Percentiles rank a stretch among this genome's conserved stretches.
These are phyloP conservation scores for Berkeleyomyces basicola DNA, from an alignment of 2,329 filamentous ascomycete genomes.

Conservation along the genomic window DNA sequence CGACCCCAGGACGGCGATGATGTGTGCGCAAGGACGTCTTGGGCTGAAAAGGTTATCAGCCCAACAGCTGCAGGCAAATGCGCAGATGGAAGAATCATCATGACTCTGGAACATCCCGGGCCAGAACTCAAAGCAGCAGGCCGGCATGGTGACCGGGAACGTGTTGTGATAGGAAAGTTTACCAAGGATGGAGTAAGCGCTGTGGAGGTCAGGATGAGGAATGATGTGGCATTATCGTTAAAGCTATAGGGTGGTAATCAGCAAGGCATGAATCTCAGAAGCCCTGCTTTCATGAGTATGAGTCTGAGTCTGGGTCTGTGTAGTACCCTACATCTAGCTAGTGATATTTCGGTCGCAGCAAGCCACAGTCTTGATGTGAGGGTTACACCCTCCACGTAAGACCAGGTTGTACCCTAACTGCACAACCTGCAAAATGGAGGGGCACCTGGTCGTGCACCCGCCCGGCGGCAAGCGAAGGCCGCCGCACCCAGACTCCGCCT, in stretches of 20 bases:
- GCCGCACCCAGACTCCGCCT: too few species aligned
- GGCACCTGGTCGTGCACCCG: not conserved
- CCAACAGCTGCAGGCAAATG: slow-evolving; percentile 32
- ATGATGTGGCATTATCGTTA: not conserved
- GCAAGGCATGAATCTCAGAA: not conserved
- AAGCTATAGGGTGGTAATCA: slow-evolving; percentile 5
- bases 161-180: slow-evolving; percentile 31
- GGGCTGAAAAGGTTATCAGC: slow-evolving; percentile 45
- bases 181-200: slow-evolving; percentile 1
- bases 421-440: too few species aligned
- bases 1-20: slow-evolving; percentile 24
- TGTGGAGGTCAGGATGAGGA: not conserved
- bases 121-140: slow-evolving; percentile 32
- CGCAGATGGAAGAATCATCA: slow-evolving; percentile 31
- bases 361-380: not conserved
- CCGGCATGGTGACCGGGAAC: slow-evolving; percentile 39
- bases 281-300: not conserved
- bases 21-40: slow-evolving; percentile 30
- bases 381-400: not conserved
- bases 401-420: too few species aligned
- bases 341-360: too few species aligned
- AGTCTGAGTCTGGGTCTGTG: not conserved
- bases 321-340: not conserved
- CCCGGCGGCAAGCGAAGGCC: too few species aligned
- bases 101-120: slow-evolving; percentile 42